phyloP scores from a whole-genome alignment of 2,329 filamentous ascomycete genomes.

The Neobulgaria alba region DNA sequence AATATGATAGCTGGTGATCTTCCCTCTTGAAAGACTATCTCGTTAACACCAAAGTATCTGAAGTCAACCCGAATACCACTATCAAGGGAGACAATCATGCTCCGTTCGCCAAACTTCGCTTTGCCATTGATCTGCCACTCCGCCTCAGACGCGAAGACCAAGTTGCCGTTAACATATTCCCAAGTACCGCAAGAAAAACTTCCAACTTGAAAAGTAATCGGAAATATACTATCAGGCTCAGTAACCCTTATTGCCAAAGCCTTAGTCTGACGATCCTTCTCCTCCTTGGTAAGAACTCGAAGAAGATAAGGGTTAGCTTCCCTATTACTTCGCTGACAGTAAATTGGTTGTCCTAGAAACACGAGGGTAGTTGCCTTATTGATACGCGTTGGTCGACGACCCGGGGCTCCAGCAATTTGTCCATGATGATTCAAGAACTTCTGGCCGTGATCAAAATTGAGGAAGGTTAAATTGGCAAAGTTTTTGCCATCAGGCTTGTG shows the following conservation, averaged over 20 bases:
- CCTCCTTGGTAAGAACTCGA: constrained; percentile 16
- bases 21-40: constrained; percentile 35
- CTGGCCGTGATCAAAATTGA: constrained; percentile 31
- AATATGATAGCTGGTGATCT: constrained; percentile 36
- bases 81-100: constrained; percentile 34
- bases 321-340: constrained; percentile 17
- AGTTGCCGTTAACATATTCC: constrained; percentile 30
- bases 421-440: constrained; percentile 34
- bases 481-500: constrained; percentile 34
- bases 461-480: constrained; percentile 39
- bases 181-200: constrained; percentile 36
- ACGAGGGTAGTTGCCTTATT: background rate
- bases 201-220: constrained; percentile 27
- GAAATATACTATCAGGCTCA: constrained; percentile 6
- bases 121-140: constrained; percentile 33
- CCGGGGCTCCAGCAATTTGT: constrained; percentile 10
- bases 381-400: background rate
- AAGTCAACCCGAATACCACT: constrained; percentile 37
- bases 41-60: constrained; percentile 28
- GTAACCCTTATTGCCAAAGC: background rate
- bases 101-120: constrained; percentile 29
- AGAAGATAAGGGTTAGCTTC: constrained; percentile 18
- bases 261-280: constrained; percentile 14
- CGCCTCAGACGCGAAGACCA: constrained; percentile 35
- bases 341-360: constrained; percentile 17